Percentiles rank a stretch among this genome's conserved stretches.
Conservation (phyloP, 1,139 yeast species). For the Wickerhamiella pararugosa region DNA sequence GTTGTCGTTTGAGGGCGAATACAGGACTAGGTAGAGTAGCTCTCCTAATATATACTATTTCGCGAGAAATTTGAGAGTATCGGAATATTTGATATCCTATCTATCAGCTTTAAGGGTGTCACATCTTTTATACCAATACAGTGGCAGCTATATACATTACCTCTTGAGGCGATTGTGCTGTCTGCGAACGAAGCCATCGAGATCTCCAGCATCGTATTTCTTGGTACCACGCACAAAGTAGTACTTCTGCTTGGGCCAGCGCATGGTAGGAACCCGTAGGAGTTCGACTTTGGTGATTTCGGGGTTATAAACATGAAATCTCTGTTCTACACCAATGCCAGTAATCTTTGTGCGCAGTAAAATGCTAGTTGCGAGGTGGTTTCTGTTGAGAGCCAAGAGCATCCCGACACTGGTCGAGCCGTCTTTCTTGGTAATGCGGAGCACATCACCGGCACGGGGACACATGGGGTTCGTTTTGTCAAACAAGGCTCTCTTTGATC, state of each 20-base stretch:
- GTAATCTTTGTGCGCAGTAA: constrained; percentile 65
- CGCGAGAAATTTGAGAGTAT: too few relatives aligned
- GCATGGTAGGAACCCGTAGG: constrained; percentile 53
- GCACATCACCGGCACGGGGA: constrained; percentile 67
- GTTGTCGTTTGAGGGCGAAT: too few relatives aligned
- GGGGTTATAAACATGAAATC: constrained; percentile 70
- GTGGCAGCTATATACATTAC: not conserved
- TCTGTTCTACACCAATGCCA: constrained; percentile 65
- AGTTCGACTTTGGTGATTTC: constrained; percentile 58
- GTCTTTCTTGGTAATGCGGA: constrained; percentile 59
- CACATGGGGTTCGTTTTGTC: constrained; percentile 33
- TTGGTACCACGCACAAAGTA: constrained; percentile 68
- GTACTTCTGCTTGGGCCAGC: constrained; percentile 65
- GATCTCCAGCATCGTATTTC: constrained; percentile 68
- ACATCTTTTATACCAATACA: too few relatives aligned
- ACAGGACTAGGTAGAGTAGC: too few relatives aligned
- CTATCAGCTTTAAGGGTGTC: too few relatives aligned
- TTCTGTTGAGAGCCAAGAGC: constrained; percentile 58
- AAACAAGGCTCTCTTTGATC: constrained; percentile 53
- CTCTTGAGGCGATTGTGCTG: constrained; percentile 9
- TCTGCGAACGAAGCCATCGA: constrained; percentile 30
- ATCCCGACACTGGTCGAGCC: constrained; percentile 61
- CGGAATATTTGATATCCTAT: too few relatives aligned
- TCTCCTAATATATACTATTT: too few relatives aligned
- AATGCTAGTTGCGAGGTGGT: constrained; percentile 54